These are phyloP conservation scores for Catenaria anguillulae DNA, from an alignment of 371 early-diverging fungal genomes.

Conservation along the genomic window DNA sequence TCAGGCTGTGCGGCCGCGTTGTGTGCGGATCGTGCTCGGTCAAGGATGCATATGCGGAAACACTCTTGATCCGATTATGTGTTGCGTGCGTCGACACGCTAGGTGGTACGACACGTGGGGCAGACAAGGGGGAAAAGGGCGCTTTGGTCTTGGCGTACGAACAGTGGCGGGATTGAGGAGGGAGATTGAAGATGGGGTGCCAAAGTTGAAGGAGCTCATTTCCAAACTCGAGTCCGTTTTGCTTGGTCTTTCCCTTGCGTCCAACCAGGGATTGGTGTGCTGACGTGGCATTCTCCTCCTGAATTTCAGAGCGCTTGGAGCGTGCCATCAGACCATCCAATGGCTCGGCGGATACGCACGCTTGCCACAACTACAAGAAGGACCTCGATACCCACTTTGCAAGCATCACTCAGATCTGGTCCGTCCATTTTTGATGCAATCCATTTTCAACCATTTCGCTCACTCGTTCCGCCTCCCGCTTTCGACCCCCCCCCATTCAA, in stretches of 20 bases:
- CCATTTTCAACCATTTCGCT: constrained; percentile 10
- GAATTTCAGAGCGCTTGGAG: no score
- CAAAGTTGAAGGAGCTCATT: no score
- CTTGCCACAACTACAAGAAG: constrained; percentile 14
- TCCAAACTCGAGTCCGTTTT: no score
- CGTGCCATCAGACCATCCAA: no score
- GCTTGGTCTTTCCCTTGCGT: no score
- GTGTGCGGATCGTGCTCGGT: constrained; percentile 52
- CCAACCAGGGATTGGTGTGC: no score
- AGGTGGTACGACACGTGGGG: neutral
- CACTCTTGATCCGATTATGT: neutral
- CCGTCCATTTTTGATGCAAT: constrained; percentile 11
- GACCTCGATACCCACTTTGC: constrained; percentile 11
- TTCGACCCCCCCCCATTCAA: neutral
- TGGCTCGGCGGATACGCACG: neutral
- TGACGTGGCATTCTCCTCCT: no score
- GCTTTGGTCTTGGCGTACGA: neutral
- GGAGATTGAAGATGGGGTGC: neutral
- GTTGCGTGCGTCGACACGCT: neutral
- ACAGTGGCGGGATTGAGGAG: neutral
- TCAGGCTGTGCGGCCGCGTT: constrained; percentile 63
- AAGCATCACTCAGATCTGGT: constrained; percentile 7
- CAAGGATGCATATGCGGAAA: constrained; percentile 27
- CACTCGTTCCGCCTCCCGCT: neutral
- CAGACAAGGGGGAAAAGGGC: neutral